These are phyloP conservation scores for Laburnicola sp. DNA, from an alignment of 2,329 filamentous ascomycete genomes.

Conservation along the genomic window DNA sequence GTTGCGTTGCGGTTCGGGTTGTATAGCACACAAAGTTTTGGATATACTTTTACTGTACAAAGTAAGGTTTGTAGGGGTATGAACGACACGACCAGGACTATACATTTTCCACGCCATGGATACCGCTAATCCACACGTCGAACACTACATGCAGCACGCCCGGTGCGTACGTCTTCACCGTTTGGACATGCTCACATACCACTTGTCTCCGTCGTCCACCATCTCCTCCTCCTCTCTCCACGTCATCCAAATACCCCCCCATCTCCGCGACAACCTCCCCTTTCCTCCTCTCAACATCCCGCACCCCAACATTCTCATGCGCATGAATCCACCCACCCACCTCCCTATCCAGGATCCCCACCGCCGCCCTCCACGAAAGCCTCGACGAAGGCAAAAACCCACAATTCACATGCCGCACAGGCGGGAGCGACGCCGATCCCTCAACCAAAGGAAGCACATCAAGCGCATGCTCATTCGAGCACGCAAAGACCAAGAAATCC, in stretches of 20 bases:
- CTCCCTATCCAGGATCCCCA: constrained; percentile 50
- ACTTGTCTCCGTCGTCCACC: constrained; percentile 12
- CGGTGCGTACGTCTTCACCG: constrained; percentile 64
- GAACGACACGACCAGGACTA: neutral
- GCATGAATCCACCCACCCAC: constrained; percentile 61
- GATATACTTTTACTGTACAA: neutral
- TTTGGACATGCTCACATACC: constrained; percentile 54
- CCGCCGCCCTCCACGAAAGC: constrained; percentile 55
- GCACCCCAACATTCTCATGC: constrained; percentile 61
- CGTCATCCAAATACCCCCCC: constrained; percentile 40
- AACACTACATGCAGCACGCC: constrained; percentile 65
- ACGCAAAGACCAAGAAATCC: constrained; percentile 47
- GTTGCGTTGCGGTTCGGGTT: neutral
- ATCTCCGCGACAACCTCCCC: constrained; percentile 49
- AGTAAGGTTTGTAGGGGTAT: neutral
- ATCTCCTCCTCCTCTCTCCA: constrained; percentile 10
- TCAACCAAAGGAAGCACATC: neutral
- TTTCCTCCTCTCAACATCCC: constrained; percentile 28
- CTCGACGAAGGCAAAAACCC: constrained; percentile 60
- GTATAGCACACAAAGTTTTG: neutral
- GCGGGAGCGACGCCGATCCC: constrained; percentile 22
- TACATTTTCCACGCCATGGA: neutral
- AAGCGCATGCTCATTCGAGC: constrained; percentile 44
- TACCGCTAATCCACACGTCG: constrained; percentile 50
- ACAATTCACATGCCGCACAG: constrained; percentile 61